A percentile compares a stretch with the other conserved stretches of the same genome.
phyloP scores from a whole-genome alignment of 164 flowering plant species.

The Tetrastigma voinierianum region DNA sequence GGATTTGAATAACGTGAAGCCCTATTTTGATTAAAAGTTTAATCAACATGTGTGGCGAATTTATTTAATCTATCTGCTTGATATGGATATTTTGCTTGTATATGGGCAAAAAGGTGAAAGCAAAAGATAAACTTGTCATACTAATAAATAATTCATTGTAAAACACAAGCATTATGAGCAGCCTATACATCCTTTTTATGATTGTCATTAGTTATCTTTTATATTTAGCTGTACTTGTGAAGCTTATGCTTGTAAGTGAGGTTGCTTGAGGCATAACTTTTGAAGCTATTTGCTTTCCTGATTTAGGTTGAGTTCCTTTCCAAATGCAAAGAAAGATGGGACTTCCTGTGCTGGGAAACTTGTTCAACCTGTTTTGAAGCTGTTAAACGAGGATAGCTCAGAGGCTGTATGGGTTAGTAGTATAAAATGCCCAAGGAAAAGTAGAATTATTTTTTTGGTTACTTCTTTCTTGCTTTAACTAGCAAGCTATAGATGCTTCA shows the following conservation, averaged over 20 bases:
- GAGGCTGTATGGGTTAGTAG: constrained; percentile 63
- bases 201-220: neutral
- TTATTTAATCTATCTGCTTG: no score
- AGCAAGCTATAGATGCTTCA: neutral
- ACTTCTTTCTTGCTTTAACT: neutral
- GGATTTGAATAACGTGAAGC: no score
- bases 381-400: constrained; percentile 61
- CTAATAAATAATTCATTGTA: no score
- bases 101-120: no score
- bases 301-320: constrained; percentile 60
- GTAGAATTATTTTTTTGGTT: neutral
- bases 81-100: no score
- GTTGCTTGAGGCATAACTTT: neutral
- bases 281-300: constrained; percentile 2
- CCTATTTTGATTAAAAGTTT: no score
- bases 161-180: no score
- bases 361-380: constrained; percentile 60
- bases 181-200: no score
- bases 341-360: constrained; percentile 55
- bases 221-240: neutral
- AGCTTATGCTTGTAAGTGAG: neutral
- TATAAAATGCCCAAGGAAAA: neutral
- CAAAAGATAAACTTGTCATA: no score
- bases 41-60: no score
- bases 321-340: constrained; percentile 67